A percentile compares a stretch with the other conserved stretches of the same genome.
Evolutionary conservation across 1,284 basidiomycete species (phyloP).

Genomic region (Fomitopsis pinicola): DNA sequence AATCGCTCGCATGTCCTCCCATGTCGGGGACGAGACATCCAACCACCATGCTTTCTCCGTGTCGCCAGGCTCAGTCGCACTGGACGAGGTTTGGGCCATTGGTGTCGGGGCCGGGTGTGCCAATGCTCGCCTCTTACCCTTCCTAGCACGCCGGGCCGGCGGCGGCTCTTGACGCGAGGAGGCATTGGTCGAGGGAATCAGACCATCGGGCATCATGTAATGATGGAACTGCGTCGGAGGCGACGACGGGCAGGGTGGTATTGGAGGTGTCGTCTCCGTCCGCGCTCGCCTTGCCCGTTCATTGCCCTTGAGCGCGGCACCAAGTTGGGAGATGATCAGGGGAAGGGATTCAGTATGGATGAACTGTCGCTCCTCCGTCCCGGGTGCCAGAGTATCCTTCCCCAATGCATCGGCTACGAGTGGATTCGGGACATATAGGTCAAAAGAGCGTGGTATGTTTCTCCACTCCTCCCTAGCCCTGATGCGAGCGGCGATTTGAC

Average conservation of each 20-base stretch:
- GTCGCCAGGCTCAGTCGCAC: slow-evolving; percentile 1
- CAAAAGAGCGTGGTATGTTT: slow-evolving; percentile 60
- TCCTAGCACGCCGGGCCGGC: slow-evolving; percentile 27
- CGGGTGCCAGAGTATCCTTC: slow-evolving; percentile 8
- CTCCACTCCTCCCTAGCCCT: slow-evolving; percentile 59
- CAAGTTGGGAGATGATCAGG: slow-evolving; percentile 52
- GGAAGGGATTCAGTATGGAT: slow-evolving; percentile 57
- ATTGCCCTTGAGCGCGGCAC: slow-evolving; percentile 41
- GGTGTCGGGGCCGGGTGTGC: neutral
- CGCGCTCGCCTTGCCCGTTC: slow-evolving; percentile 20
- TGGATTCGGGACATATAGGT: slow-evolving; percentile 52
- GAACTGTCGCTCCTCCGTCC: slow-evolving; percentile 31
- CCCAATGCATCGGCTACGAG: slow-evolving; percentile 15
- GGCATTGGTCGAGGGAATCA: neutral
- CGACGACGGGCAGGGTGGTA: slow-evolving; percentile 5
- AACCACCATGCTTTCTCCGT: slow-evolving; percentile 77
- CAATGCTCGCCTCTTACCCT: slow-evolving; percentile 29
- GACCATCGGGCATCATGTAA: slow-evolving; percentile 33
- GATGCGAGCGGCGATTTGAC: slow-evolving; percentile 52
- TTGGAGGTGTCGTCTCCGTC: slow-evolving; percentile 5
- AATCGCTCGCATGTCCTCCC: slow-evolving; percentile 86
- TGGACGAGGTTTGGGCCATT: neutral
- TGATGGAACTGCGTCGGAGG: slow-evolving; percentile 25
- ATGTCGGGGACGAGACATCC: slow-evolving; percentile 86
- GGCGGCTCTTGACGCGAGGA: slow-evolving; percentile 4